Percentiles rank a stretch among this genome's conserved stretches.
These are phyloP conservation scores for Diospyros lotus DNA, from an alignment of 148 eudicot species.

Conservation along the genomic window DNA sequence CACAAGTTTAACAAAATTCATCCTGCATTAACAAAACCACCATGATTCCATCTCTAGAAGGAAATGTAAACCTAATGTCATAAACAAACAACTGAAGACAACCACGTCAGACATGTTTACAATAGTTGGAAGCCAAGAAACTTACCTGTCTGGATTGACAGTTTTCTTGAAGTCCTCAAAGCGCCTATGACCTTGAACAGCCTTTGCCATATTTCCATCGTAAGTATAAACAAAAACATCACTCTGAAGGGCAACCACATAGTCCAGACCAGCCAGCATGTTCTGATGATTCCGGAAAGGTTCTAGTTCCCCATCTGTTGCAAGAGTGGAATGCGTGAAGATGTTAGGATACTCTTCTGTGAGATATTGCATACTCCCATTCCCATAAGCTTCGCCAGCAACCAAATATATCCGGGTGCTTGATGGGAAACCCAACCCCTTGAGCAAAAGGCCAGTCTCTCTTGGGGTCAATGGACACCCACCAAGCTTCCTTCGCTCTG, in stretches of 20 bases:
- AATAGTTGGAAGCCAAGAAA: neutral
- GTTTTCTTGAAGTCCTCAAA: conserved; percentile 92
- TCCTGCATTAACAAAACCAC: conserved; percentile 40
- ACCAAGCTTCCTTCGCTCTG: conserved; percentile 75
- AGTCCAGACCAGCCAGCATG: conserved; percentile 95
- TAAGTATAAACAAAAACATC: conserved; percentile 87
- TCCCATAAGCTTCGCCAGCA: conserved; percentile 95
- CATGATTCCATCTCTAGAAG: neutral
- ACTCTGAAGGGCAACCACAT: conserved; percentile 86
- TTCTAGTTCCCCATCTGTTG: conserved; percentile 63
- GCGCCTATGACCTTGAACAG: conserved; percentile 93
- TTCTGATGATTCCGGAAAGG: conserved; percentile 85
- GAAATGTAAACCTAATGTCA: neutral
- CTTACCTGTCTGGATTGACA: conserved; percentile 85
- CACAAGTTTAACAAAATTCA: conserved; percentile 68
- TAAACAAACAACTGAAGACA: neutral
- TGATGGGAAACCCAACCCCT: conserved; percentile 73
- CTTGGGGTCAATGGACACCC: conserved; percentile 95
- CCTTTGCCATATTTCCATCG: conserved; percentile 99
- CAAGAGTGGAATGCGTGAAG: conserved; percentile 75
- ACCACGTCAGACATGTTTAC: neutral
- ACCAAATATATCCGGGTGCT: conserved; percentile 83
- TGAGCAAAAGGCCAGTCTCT: conserved; percentile 82
- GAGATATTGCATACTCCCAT: conserved; percentile 80
- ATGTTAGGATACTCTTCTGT: conserved; percentile 65